Base-by-base conservation (phyloP, 352 stramenopile genomes). In the Pythium phragmiticola region DNA sequence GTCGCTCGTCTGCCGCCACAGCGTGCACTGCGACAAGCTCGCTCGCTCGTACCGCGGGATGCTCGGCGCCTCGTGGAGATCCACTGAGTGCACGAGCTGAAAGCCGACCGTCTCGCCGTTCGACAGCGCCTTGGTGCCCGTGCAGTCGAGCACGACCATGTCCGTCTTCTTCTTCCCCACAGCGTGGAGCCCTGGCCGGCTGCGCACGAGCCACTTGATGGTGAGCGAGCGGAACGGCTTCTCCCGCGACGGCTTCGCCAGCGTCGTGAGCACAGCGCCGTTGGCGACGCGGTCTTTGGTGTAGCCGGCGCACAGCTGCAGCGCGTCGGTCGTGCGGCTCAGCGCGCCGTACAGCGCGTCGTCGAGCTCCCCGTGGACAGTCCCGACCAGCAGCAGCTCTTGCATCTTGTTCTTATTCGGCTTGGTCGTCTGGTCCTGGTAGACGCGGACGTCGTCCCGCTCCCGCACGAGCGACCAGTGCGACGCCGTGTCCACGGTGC, bases 261-360 rank as follows among this genome's bases (percentile, higher is more conserved):
- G 72, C 7, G 78, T 80, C 21, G 73, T 65, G 0, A 90, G 66
- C 12, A 90, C 77, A 7, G 77, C 77, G 17, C 72, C 68, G 57
- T 84, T 73, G 19, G 69, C 70, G 9, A 80, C 46, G 56, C 78
- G 68, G 45, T 84, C 72, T 16, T 71, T 64, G n/a, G 76, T 73
- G 61, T 87, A 88, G 13, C 72, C 66, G 14, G 71, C 80, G 16
- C 78, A 76, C 7, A 88, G 52, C 2, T 76, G 77, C 76, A 87
- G 85, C 5, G 59, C 48, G 5, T 84, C 71, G 11, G 73, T 63
- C 11, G 76, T 80, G 0, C 68, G 56, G 4, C 54, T 66, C 43
- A 87, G 43, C 30, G 72, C 60, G n/a, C 82, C 82, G 58, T 83
- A 88, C 66, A 91, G 74, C 17, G 72, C 75, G 45, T 91, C 82